These are phyloP conservation scores for Anisodus tanguticus DNA, from an alignment of 257 asterid genomes.

Conservation along the genomic window DNA sequence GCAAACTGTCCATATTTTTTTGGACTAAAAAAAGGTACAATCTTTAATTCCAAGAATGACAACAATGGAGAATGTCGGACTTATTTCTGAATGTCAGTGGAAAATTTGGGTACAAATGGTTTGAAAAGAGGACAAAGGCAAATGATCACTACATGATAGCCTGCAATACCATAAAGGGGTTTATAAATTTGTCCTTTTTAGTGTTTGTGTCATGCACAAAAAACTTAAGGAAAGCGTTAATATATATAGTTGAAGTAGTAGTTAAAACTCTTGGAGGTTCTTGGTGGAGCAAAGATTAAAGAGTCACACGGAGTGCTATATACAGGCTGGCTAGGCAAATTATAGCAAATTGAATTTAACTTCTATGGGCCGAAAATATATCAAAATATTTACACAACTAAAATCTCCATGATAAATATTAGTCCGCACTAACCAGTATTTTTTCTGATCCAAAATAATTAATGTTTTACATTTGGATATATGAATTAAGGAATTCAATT, in stretches of 20 bases:
- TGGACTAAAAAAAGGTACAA: neutral
- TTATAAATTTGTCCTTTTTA: constrained; percentile 18
- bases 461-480: neutral
- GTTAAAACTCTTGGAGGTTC: neutral
- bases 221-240: constrained; percentile 6
- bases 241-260: neutral
- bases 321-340: constrained; percentile 4
- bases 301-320: neutral
- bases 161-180: constrained; percentile 11
- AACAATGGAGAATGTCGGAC: too few relatives aligned
- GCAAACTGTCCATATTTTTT: constrained; percentile 48
- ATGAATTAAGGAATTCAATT: too few relatives aligned
- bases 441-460: neutral
- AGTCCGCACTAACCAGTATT: neutral
- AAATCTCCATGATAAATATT: neutral
- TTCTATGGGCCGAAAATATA: neutral
- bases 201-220: constrained; percentile 22
- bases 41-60: neutral
- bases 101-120: constrained; percentile 10
- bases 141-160: constrained; percentile 12
- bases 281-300: neutral
- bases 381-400: neutral
- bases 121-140: neutral
- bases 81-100: neutral
- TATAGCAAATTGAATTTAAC: neutral